Conservation (phyloP, 2,329 filamentous ascomycete genomes). For the Aspergillaceae sp. region DNA sequence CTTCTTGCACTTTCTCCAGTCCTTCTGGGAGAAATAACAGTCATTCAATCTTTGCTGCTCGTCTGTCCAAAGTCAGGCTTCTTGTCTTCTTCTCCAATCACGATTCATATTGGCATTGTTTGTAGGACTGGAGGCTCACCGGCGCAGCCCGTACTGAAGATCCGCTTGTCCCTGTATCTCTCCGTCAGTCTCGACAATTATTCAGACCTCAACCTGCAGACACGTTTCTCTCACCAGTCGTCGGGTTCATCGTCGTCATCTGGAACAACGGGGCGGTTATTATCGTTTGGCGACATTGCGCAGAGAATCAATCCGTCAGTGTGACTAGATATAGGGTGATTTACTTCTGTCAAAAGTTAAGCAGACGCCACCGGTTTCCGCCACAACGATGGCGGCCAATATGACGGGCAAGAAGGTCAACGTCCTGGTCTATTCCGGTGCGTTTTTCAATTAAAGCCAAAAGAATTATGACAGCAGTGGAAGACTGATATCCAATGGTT, state of each 20-base stretch:
- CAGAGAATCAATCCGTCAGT: background rate
- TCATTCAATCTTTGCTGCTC: conserved; percentile 89
- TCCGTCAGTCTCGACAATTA: conserved; percentile 8
- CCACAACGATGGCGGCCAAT: conserved; percentile 24
- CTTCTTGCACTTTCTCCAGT: conserved; percentile 80
- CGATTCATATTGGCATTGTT: too few relatives aligned
- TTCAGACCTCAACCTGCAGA: conserved; percentile 5
- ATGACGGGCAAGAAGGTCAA: conserved; percentile 66
- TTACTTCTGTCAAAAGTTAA: background rate
- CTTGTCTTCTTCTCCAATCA: too few relatives aligned
- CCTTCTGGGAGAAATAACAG: conserved; percentile 92
- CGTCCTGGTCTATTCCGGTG: conserved; percentile 86
- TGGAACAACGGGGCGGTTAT: conserved; percentile 40
- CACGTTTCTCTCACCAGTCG: conserved; percentile 62
- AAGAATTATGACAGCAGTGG: background rate
- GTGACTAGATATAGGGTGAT: background rate
- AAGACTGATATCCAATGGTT: background rate
- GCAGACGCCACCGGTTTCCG: background rate
- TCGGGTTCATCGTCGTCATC: conserved; percentile 78
- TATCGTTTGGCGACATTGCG: conserved; percentile 50
- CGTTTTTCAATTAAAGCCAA: background rate
- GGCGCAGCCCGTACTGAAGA: conserved; percentile 91
- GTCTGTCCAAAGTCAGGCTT: conserved; percentile 41
- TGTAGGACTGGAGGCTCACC: conserved; percentile 45
- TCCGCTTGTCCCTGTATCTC: conserved; percentile 77